Percentiles rank a stretch among this genome's conserved stretches.
These are phyloP conservation scores for Ustilago bromivora DNA, from an alignment of 1,284 basidiomycete species.

Conservation along the genomic window DNA sequence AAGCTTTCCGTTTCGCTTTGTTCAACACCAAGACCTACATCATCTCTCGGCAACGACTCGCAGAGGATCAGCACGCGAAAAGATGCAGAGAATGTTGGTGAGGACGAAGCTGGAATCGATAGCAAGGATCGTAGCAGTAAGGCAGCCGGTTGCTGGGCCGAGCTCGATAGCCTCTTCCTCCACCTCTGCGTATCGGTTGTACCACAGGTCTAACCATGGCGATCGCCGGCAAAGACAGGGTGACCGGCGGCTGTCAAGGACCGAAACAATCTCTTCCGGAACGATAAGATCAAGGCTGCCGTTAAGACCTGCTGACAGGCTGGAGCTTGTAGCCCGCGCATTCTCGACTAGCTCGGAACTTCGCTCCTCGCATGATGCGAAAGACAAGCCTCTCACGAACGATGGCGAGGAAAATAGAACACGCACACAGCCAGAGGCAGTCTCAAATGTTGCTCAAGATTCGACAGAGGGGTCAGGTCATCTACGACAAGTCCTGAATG, in stretches of 20 bases:
- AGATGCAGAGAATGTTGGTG: slow-evolving; percentile 3
- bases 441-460: background rate
- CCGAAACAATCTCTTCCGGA: background rate
- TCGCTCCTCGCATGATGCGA: slow-evolving; percentile 11
- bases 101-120: background rate
- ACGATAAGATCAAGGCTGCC: no score
- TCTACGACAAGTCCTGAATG: no score
- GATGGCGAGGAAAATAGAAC: background rate
- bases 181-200: background rate
- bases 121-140: background rate
- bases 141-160: slow-evolving; percentile 2
- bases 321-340: background rate
- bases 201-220: background rate
- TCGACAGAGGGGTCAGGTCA: background rate
- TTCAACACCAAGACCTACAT: background rate
- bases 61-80: background rate
- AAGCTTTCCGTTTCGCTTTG: background rate
- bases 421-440: background rate
- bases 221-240: background rate
- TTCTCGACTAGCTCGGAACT: slow-evolving; percentile 13
- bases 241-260: background rate
- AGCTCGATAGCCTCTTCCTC: slow-evolving; percentile 2
- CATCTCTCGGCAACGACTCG: background rate
- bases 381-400: background rate
- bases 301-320: background rate